A percentile compares a stretch with the other conserved stretches of the same genome.
Conservation (phyloP, 202 grass and related monocot genomes). For the Elaeis oleifera region DNA sequence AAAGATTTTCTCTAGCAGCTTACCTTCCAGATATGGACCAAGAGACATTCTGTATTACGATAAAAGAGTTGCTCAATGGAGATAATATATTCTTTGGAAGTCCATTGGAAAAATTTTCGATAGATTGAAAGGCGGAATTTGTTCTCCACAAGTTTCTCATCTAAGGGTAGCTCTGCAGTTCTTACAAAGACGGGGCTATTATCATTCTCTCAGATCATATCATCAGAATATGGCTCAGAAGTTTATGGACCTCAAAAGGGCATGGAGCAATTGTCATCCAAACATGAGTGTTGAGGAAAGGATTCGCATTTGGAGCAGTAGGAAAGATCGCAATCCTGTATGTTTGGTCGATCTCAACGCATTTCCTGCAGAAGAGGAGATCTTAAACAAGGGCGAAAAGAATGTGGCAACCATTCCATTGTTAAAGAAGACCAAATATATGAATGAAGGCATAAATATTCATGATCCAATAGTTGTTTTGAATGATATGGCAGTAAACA, state of each 20-base stretch:
- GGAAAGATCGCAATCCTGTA: conserved; percentile 24
- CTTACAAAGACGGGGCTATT: conserved; percentile 52
- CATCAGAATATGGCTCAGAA: conserved; percentile 43
- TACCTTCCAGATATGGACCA: conserved; percentile 74
- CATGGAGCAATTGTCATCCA: conserved; percentile 29
- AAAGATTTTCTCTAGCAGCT: conserved; percentile 54
- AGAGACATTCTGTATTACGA: conserved; percentile 33
- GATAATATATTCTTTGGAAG: conserved; percentile 64
- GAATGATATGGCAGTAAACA: conserved; percentile 8
- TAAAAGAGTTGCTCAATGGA: conserved; percentile 58
- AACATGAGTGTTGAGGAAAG: conserved; percentile 30
- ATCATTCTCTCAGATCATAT: conserved; percentile 57
- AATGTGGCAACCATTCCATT: conserved; percentile 19
- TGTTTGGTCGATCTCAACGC: conserved; percentile 35
- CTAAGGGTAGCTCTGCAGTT: conserved; percentile 41
- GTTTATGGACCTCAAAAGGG: conserved; percentile 42
- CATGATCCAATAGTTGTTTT: conserved; percentile 11
- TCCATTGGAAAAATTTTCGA: conserved; percentile 40
- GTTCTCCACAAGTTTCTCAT: conserved; percentile 57
- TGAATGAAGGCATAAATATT: conserved; percentile 17
- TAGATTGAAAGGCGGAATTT: conserved; percentile 57
- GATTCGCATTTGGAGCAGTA: conserved; percentile 36
- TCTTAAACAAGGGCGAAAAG: conserved; percentile 13
- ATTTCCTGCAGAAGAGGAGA: conserved; percentile 36
- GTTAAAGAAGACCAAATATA: conserved; percentile 40